Evolutionary conservation across 495 filamentous ascomycete species (phyloP), one percentile per base, ranked within the genome.

Genomic region (Rostrohypoxylon terebratum): DNA sequence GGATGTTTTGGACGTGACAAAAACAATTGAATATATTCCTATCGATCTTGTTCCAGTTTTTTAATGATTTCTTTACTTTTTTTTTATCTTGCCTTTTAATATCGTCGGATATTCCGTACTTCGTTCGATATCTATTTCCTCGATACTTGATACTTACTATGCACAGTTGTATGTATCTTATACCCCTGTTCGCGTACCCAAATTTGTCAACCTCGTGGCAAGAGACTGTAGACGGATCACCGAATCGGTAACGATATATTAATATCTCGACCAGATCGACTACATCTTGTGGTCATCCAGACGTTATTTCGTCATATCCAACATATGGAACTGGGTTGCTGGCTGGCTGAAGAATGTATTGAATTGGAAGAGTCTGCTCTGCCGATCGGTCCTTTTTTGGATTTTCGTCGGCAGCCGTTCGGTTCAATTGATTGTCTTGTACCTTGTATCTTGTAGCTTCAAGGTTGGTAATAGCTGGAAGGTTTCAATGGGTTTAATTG

Each of bases 381-480:
- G 38, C 45, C 57, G 58, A 74, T 70, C 71, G 66, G 71, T 70
- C 71, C 63, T 69, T 66, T 51, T 70, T 45, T 47, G 58, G 58
- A 44, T 50, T 59, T 58, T 18, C 44, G 48, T 64, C 65, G 65
- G 71, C 54, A 65, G 33, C 60, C 65, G 47, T 61, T 74, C 71
- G 71, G 71, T 64, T 74, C 71, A 69, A 74, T 74, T 74, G 66
- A 63, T 48, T 68, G 59, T 59, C 33, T 18, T 23, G 5, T 16
- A 21, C n/a, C n/a, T n/a, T n/a, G 18, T 45, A 45, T 45, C 4
- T 16, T 48, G 38, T 48, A 48, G 16, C 16, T 20, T 1, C 7
- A 2, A 28, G 25, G 2, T 28, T 1, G 21, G 16, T 47, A 2
- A 11, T 47, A 47, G 16, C n/a, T 20, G 10, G 20, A 10, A 50